These are phyloP conservation scores for Anethum foeniculum DNA, from an alignment of 140 eudicot genomes.

Conservation along the genomic window DNA sequence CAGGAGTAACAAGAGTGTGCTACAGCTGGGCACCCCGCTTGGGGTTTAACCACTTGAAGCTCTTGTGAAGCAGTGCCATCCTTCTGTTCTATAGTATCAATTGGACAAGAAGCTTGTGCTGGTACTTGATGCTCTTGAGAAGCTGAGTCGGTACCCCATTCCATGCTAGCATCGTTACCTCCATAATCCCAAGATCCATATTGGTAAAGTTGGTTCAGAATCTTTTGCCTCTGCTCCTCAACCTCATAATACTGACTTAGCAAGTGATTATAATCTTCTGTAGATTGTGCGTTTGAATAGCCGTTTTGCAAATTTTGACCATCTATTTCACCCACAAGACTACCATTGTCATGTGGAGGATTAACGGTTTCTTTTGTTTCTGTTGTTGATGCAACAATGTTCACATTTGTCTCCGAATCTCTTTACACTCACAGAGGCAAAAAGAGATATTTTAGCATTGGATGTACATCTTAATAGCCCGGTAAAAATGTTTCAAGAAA, in stretches of 20 bases:
- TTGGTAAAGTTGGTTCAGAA: constrained; percentile 59
- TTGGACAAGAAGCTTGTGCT: constrained; percentile 32
- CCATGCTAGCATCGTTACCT: constrained; percentile 14
- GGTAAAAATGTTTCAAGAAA: not conserved
- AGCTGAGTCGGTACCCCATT: not conserved
- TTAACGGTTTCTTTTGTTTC: constrained; percentile 15
- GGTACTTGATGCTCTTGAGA: constrained; percentile 29
- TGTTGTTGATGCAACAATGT: constrained; percentile 7
- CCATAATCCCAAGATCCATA: constrained; percentile 44
- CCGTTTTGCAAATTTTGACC: constrained; percentile 18
- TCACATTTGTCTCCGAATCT: constrained; percentile 20
- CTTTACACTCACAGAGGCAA: constrained; percentile 25
- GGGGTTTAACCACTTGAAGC: constrained; percentile 34
- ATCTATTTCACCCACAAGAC: constrained; percentile 15
- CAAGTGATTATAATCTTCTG: constrained; percentile 50
- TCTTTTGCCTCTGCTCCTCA: constrained; percentile 64
- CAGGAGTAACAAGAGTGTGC: constrained; percentile 42
- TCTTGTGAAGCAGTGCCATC: constrained; percentile 40
- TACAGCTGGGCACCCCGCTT: constrained; percentile 28
- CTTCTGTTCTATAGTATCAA: not conserved
- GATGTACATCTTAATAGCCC: not conserved
- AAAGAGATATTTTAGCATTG: not conserved
- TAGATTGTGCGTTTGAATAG: constrained; percentile 21
- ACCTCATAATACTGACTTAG: constrained; percentile 63
- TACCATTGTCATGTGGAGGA: constrained; percentile 19